These are phyloP conservation scores for Argentina anserina DNA, from an alignment of 306 rosid genomes.

Conservation along the genomic window DNA sequence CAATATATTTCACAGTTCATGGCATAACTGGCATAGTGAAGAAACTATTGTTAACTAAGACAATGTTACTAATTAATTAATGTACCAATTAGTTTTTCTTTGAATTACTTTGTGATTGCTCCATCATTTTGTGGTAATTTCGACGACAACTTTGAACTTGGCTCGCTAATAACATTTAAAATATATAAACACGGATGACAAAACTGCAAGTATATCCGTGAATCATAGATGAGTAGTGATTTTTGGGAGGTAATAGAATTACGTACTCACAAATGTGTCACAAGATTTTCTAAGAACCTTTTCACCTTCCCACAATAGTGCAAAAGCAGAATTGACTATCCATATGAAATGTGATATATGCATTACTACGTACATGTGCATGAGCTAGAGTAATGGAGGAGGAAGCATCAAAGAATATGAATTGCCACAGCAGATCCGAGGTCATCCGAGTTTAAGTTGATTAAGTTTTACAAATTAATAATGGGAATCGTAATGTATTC, in stretches of 20 bases:
- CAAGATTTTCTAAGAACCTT: neutral
- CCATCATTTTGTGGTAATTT: neutral
- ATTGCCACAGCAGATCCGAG: slow-evolving; percentile 2
- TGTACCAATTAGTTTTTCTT: no score
- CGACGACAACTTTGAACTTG: neutral
- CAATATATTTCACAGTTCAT: no score
- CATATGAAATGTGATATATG: neutral
- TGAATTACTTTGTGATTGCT: no score
- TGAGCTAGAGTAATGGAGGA: slow-evolving; percentile 15
- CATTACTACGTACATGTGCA: slow-evolving; percentile 9
- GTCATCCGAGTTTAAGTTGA: slow-evolving; percentile 9
- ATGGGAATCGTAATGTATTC: slow-evolving; percentile 4
- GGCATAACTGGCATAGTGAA: no score
- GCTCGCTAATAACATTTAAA: neutral
- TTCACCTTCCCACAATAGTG: neutral
- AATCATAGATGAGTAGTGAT: neutral
- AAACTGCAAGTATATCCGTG: neutral
- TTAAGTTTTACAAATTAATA: neutral
- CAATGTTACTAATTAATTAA: no score
- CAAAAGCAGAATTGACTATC: neutral
- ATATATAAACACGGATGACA: neutral
- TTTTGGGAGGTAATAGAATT: neutral
- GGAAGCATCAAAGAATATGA: neutral
- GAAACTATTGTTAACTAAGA: neutral
- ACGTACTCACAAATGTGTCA: neutral